Conservation (phyloP, 202 grass and related monocot species). For the Saccharum hybrid region DNA sequence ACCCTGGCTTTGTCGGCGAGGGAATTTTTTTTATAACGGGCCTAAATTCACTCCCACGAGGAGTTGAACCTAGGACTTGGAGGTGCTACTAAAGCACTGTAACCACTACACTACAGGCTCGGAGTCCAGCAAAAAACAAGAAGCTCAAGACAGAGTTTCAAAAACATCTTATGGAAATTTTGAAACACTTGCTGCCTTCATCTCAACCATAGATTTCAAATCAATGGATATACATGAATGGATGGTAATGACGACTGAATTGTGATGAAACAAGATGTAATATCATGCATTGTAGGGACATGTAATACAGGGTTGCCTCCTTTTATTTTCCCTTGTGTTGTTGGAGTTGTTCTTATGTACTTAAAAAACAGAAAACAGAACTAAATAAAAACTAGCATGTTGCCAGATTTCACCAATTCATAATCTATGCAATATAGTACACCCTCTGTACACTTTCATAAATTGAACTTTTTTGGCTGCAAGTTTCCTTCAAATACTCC, state of each 20-base stretch:
- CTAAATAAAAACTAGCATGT: not conserved
- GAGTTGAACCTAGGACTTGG: not conserved
- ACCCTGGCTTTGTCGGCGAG: not conserved
- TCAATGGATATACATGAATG: not conserved
- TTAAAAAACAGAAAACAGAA: not conserved
- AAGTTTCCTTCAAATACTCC: slow-evolving; percentile 10
- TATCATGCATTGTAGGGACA: not conserved
- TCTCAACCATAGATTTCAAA: slow-evolving; percentile 7
- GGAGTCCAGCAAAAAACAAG: slow-evolving; percentile 17
- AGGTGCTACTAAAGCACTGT: not conserved
- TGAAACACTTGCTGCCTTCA: slow-evolving; percentile 8
- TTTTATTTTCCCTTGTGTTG: slow-evolving; percentile 9
- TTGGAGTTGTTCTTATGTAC: slow-evolving; percentile 8
- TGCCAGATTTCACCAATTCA: slow-evolving; percentile 32
- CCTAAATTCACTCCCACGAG: not conserved
- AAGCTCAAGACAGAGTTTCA: not conserved
- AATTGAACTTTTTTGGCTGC: not conserved
- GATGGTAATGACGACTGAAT: not conserved
- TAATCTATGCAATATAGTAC: not conserved
- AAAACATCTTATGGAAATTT: not conserved
- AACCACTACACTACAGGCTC: not conserved
- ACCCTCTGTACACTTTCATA: not conserved
- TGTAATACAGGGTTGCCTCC: not conserved
- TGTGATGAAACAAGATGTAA: slow-evolving; percentile 5
- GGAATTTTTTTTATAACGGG: not conserved